Evolutionary conservation across 129 eudicot genomes (phyloP).

Genomic region (Flaveria linearis): DNA sequence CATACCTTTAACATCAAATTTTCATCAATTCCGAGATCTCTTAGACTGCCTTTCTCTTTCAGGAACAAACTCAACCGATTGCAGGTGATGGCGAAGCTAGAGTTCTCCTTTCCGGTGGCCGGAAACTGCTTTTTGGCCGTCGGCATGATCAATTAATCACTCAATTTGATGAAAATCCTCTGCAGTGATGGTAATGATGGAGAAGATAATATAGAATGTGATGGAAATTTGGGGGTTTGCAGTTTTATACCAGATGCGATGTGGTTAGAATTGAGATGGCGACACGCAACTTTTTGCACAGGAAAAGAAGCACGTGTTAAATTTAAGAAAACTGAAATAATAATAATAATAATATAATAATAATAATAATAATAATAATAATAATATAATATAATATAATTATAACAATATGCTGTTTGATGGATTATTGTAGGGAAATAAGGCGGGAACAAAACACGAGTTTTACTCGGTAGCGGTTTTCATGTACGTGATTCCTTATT

Average conservation of each 20-base stretch:
- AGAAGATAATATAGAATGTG: not conserved
- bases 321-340: constrained; percentile 7
- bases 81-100: constrained; percentile 44
- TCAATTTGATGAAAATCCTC: not conserved
- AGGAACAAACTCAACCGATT: constrained; percentile 49
- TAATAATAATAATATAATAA: no score
- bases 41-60: constrained; percentile 53
- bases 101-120: constrained; percentile 33
- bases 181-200: not conserved
- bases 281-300: constrained; percentile 14
- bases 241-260: constrained; percentile 3
- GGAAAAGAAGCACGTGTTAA: constrained; percentile 35
- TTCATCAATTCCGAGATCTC: constrained; percentile 37
- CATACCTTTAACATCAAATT: constrained; percentile 38
- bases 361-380: no score
- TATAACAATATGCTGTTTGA: not conserved
- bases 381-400: no score
- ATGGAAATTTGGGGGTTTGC: not conserved
- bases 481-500: no score
- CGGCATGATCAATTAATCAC: constrained; percentile 29
- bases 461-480: not conserved
- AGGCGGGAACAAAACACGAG: constrained; percentile 5
- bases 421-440: not conserved
- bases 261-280: not conserved
- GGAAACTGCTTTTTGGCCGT: constrained; percentile 15